Percentiles rank a stretch among this genome's conserved stretches.
These are phyloP conservation scores for Fusarium sterilihyphosum DNA, from an alignment of 2,329 filamentous ascomycete species.

Conservation along the genomic window DNA sequence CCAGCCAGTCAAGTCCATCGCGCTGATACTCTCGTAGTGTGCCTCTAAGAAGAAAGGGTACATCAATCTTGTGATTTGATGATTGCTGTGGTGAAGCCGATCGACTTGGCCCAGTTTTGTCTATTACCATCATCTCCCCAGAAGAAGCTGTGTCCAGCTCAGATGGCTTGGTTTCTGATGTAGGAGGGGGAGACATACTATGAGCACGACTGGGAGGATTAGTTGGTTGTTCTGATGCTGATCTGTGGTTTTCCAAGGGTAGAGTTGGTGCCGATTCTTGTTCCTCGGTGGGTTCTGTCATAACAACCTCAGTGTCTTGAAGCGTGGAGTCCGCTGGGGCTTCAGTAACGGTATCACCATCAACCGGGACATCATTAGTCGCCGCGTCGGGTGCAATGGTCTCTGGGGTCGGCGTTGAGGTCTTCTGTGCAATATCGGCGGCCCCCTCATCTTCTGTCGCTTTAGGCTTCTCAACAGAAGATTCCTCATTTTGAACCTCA, in stretches of 20 bases:
- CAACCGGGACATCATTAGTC: neutral
- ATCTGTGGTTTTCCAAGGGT: slow-evolving; percentile 45
- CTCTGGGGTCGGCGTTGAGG: neutral
- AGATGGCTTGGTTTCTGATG: slow-evolving; percentile 62
- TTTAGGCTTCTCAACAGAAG: slow-evolving; percentile 47
- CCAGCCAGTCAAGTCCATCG: slow-evolving; percentile 96
- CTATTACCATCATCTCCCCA: slow-evolving; percentile 49
- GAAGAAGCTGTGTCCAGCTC: slow-evolving; percentile 58
- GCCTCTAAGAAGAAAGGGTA: slow-evolving; percentile 86
- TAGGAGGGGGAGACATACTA: slow-evolving; percentile 58
- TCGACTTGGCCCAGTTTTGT: slow-evolving; percentile 43
- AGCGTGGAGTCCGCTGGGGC: neutral
- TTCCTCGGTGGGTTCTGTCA: slow-evolving; percentile 43
- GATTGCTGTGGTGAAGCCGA: slow-evolving; percentile 47
- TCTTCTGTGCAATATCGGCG: neutral
- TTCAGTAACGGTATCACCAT: neutral
- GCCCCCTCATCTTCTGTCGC: slow-evolving; percentile 11
- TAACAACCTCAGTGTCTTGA: slow-evolving; percentile 44
- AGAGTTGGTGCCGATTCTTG: slow-evolving; percentile 38
- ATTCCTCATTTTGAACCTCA: slow-evolving; percentile 48
- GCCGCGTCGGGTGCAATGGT: neutral
- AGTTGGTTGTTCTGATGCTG: slow-evolving; percentile 56
- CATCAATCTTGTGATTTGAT: slow-evolving; percentile 70
- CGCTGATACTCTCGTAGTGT: slow-evolving; percentile 96
- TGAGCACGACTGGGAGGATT: slow-evolving; percentile 55